These are phyloP conservation scores for Calonectria multiphialidica DNA, from an alignment of 2,329 filamentous ascomycete genomes.

Conservation along the genomic window DNA sequence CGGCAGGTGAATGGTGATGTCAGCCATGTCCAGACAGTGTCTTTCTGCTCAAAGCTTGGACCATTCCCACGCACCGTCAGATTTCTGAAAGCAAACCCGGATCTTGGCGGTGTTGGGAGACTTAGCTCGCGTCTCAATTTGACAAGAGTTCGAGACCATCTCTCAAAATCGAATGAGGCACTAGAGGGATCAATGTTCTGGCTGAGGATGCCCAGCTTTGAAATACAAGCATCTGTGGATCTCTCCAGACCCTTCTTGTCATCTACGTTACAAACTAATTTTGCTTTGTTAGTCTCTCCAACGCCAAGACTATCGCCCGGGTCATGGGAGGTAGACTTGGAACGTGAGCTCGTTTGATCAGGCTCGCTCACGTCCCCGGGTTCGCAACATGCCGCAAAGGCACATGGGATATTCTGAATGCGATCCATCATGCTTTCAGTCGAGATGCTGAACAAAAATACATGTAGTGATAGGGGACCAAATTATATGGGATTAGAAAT, in stretches of 20 bases:
- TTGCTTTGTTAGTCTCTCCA: too few species aligned
- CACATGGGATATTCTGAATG: too few species aligned
- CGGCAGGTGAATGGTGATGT: background rate
- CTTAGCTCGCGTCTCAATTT: constrained; percentile 3
- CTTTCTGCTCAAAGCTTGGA: background rate
- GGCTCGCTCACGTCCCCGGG: too few species aligned
- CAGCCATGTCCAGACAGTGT: constrained; percentile 4
- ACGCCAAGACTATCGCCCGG: too few species aligned
- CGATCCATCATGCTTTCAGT: too few species aligned
- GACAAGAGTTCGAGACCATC: constrained; percentile 9
- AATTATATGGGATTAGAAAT: too few species aligned
- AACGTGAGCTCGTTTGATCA: too few species aligned
- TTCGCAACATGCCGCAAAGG: too few species aligned
- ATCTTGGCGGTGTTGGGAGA: constrained; percentile 13
- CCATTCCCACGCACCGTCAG: constrained; percentile 3
- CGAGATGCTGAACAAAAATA: too few species aligned
- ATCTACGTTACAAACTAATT: background rate
- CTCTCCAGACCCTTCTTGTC: background rate
- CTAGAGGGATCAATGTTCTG: background rate
- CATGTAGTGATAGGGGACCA: too few species aligned
- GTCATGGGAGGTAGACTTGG: too few species aligned
- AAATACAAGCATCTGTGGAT: background rate
- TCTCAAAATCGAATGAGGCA: constrained; percentile 15
- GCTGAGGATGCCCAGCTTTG: constrained; percentile 1
- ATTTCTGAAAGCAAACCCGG: constrained; percentile 1